phyloP scores from a whole-genome alignment of 257 asterid genomes.

The Primulina tabacum region DNA sequence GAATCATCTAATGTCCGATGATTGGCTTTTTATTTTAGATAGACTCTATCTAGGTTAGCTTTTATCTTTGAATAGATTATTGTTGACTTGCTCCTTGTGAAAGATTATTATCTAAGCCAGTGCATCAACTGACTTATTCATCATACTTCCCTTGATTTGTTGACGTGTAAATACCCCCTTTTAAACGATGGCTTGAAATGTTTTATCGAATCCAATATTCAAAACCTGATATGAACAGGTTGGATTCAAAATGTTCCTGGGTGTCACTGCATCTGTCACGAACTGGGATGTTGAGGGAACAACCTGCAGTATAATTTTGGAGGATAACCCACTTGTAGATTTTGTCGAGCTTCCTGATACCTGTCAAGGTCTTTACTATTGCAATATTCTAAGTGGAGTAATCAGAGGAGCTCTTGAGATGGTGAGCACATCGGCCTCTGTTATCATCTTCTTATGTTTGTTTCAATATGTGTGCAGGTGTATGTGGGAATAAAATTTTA shows the following conservation, averaged over 20 bases:
- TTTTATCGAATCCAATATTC: not conserved
- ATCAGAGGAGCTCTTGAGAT: constrained; percentile 93
- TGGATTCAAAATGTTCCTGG: constrained; percentile 89
- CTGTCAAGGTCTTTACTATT: constrained; percentile 89
- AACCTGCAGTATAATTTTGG: constrained; percentile 86
- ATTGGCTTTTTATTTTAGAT: too few relatives aligned
- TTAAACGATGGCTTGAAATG: not conserved
- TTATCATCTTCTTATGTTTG: constrained; percentile 5
- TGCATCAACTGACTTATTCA: not conserved
- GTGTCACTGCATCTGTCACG: constrained; percentile 75
- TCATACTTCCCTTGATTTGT: not conserved
- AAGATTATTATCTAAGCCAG: not conserved
- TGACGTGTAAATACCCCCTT: not conserved
- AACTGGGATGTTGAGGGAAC: constrained; percentile 94
- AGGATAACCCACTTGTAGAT: constrained; percentile 94
- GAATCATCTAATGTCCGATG: too few relatives aligned
- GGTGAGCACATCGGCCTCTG: constrained; percentile 49
- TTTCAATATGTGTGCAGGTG: not conserved
- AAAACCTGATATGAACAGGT: constrained; percentile 48
- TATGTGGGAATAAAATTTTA: not conserved
- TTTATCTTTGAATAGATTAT: too few relatives aligned
- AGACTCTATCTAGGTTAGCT: not conserved
- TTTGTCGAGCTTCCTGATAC: constrained; percentile 98
- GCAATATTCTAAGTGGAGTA: constrained; percentile 94
- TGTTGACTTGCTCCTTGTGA: not conserved